phyloP scores from a whole-genome alignment of 371 early-diverging fungal genomes.

The Mortierella sp. region DNA sequence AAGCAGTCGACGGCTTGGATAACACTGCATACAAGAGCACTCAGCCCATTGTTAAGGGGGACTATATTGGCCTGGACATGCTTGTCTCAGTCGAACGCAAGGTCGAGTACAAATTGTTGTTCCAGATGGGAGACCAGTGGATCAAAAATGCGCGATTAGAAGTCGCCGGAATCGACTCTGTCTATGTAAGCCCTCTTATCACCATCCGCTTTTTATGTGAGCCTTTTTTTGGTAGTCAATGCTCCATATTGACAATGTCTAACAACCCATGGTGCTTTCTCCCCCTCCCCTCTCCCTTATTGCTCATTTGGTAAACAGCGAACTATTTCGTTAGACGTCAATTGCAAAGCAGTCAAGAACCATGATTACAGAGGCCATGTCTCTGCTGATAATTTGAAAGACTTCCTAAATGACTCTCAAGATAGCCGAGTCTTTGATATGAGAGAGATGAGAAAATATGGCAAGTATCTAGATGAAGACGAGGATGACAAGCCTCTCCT shows the following conservation, averaged over 20 bases:
- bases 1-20: conserved; percentile 63
- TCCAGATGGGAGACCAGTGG: conserved; percentile 53
- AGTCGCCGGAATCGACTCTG: conserved; percentile 36
- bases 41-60: conserved; percentile 52
- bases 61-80: conserved; percentile 73
- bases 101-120: conserved; percentile 35
- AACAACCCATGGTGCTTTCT: neutral
- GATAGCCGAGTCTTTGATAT: conserved; percentile 34
- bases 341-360: conserved; percentile 43
- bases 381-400: conserved; percentile 13
- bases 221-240: too few species aligned
- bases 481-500: conserved; percentile 8
- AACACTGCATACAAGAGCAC: conserved; percentile 39
- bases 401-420: conserved; percentile 33
- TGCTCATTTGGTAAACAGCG: conserved; percentile 8
- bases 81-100: conserved; percentile 58
- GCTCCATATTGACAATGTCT: neutral
- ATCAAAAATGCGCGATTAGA: conserved; percentile 40
- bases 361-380: conserved; percentile 29
- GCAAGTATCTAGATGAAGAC: conserved; percentile 6
- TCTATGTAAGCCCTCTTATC: conserved; percentile 34
- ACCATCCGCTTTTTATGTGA: too few species aligned
- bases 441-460: conserved; percentile 15
- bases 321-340: conserved; percentile 14
- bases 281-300: neutral